These are phyloP conservation scores for Euphrasia arctica DNA, from an alignment of 305 asterid species.

Conservation along the genomic window DNA sequence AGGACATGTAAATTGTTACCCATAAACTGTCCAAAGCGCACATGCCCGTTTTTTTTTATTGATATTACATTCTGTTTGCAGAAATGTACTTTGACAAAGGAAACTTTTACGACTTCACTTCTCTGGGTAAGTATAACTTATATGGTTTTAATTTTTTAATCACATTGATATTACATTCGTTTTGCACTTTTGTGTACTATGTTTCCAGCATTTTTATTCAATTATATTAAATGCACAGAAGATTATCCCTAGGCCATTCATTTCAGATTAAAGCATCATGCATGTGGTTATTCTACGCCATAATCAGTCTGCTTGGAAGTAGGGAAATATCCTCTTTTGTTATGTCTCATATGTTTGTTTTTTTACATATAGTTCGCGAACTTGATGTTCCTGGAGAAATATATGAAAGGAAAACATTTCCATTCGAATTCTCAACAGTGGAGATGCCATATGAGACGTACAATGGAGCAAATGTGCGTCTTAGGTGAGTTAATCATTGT, in stretches of 20 bases:
- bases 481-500: conserved; percentile 52
- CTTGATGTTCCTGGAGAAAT: conserved; percentile 96
- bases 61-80: conserved; percentile 35
- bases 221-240: conserved; percentile 15
- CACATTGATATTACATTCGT: neutral
- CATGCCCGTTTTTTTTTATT: conserved; percentile 10
- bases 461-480: conserved; percentile 91
- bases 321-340: conserved; percentile 6
- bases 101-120: conserved; percentile 96
- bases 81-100: conserved; percentile 94
- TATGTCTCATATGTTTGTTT: conserved; percentile 21
- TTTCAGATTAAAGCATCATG: neutral
- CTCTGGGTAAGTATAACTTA: conserved; percentile 60
- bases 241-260: conserved; percentile 11
- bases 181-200: neutral
- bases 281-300: neutral
- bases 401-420: conserved; percentile 85
- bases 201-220: conserved; percentile 1
- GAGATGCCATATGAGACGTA: conserved; percentile 98
- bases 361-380: conserved; percentile 64
- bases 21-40: conserved; percentile 12
- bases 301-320: conserved; percentile 17
- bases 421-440: conserved; percentile 89
- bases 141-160: conserved; percentile 16
- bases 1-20: conserved; percentile 8